Evolutionary conservation across 2,329 filamentous ascomycete genomes (phyloP).

Genomic region (Alternaria angustiovoidea): DNA sequence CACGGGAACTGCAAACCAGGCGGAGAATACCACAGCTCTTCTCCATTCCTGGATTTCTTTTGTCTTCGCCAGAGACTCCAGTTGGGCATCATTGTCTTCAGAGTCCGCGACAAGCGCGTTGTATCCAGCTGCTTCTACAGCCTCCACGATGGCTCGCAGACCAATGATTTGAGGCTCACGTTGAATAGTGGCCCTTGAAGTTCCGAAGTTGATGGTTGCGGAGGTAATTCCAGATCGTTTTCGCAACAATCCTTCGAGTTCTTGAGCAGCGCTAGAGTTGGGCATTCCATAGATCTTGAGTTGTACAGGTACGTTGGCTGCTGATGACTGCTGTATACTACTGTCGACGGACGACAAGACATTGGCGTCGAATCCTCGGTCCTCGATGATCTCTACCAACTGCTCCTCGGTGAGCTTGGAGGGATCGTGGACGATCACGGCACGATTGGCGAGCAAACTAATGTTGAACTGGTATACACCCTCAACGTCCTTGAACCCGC

Average conservation of each 20-base stretch:
- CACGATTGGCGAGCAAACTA: conserved; percentile 89
- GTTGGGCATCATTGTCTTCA: conserved; percentile 95
- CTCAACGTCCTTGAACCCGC: conserved; percentile 77
- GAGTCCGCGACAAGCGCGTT: conserved; percentile 90
- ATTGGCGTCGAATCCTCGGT: conserved; percentile 85
- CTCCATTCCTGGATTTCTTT: conserved; percentile 96
- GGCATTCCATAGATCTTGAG: conserved; percentile 85
- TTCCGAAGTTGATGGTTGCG: conserved; percentile 77
- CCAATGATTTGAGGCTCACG: conserved; percentile 78
- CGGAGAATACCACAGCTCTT: conserved; percentile 77
- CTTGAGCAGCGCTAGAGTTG: conserved; percentile 74
- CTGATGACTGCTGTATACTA: conserved; percentile 59
- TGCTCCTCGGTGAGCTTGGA: conserved; percentile 73
- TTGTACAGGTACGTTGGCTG: conserved; percentile 69
- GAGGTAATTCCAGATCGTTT: conserved; percentile 75
- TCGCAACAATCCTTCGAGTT: conserved; percentile 73
- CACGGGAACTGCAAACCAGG: conserved; percentile 86
- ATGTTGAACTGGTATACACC: conserved; percentile 93
- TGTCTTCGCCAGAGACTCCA: conserved; percentile 95
- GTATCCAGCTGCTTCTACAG: conserved; percentile 81
- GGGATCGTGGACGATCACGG: conserved; percentile 84
- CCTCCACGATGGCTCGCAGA: conserved; percentile 81
- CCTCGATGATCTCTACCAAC: conserved; percentile 85
- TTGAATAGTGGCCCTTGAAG: conserved; percentile 75
- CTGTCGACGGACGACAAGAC: conserved; percentile 79